phyloP scores from a whole-genome alignment of 805 yeast genomes.

The Lachancea sp. region DNA sequence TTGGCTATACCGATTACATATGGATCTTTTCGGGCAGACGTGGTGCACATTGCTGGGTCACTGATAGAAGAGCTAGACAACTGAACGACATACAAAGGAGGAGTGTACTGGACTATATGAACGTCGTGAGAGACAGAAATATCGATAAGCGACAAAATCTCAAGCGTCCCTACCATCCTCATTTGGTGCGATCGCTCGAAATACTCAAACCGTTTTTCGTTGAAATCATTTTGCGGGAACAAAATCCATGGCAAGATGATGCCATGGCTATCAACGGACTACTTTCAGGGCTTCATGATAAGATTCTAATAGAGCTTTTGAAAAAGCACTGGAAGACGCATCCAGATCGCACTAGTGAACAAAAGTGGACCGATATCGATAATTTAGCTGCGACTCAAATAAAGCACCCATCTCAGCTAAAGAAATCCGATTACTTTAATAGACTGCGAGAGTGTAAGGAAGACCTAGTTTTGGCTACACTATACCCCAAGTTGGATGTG shows the following conservation, averaged over 20 bases:
- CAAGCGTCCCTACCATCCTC: conserved; percentile 86
- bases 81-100: conserved; percentile 69
- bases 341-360: conserved; percentile 46
- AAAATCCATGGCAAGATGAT: conserved; percentile 75
- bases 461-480: conserved; percentile 69
- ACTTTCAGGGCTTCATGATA: conserved; percentile 57
- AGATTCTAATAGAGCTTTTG: conserved; percentile 46
- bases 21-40: conserved; percentile 99
- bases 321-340: conserved; percentile 51
- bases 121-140: conserved; percentile 54
- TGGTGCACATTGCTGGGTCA: conserved; percentile 98
- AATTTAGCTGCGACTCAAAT: conserved; percentile 35
- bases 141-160: conserved; percentile 44
- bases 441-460: conserved; percentile 64
- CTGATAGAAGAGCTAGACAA: conserved; percentile 73
- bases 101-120: conserved; percentile 78
- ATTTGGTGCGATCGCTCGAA: conserved; percentile 66
- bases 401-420: conserved; percentile 13
- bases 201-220: conserved; percentile 58
- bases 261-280: conserved; percentile 51
- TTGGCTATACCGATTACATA: conserved; percentile 76
- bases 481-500: conserved; percentile 89
- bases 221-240: conserved; percentile 64
- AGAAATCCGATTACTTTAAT: conserved; percentile 34
- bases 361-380: conserved; percentile 78